Percentiles rank a stretch among this genome's conserved stretches.
Evolutionary conservation across 495 filamentous ascomycete genomes (phyloP).

Genomic region (Cercophora scortea): DNA sequence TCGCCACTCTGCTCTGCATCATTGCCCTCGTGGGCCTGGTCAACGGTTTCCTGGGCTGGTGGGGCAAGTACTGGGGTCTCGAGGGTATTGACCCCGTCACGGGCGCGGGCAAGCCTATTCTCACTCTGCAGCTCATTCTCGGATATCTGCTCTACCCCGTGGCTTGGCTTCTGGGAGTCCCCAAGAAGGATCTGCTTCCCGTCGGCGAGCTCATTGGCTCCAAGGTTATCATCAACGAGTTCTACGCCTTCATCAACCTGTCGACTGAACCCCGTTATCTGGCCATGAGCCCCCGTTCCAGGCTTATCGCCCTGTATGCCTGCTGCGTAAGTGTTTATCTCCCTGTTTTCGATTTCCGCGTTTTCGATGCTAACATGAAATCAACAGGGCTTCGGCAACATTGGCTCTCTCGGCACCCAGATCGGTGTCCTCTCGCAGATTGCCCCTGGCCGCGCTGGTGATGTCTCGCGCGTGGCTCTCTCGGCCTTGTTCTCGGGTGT

Average conservation of each 20-base stretch:
- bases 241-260: constrained; percentile 46
- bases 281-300: constrained; percentile 57
- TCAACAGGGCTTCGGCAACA: constrained; percentile 73
- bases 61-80: constrained; percentile 61
- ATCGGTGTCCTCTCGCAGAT: constrained; percentile 81
- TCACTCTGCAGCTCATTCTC: constrained; percentile 71
- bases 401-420: constrained; percentile 75
- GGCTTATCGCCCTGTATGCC: constrained; percentile 84
- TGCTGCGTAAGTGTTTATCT: constrained; percentile 55
- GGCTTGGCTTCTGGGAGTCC: constrained; percentile 80
- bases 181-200: constrained; percentile 58
- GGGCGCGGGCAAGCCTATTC: constrained; percentile 48
- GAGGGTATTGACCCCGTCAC: too few relatives aligned
- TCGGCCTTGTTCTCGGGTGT: constrained; percentile 73
- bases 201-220: constrained; percentile 74
- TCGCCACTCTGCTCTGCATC: constrained; percentile 72
- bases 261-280: constrained; percentile 59
- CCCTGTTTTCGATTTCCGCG: constrained; percentile 24
- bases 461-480: constrained; percentile 68
- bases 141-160: constrained; percentile 81
- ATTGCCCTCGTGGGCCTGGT: constrained; percentile 69
- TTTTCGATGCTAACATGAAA: constrained; percentile 53
- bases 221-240: constrained; percentile 76
- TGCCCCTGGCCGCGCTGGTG: constrained; percentile 60
- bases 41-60: constrained; percentile 80